Base-by-base conservation (phyloP, 2,329 filamentous ascomycete species). In the Alternaria gaisen region DNA sequence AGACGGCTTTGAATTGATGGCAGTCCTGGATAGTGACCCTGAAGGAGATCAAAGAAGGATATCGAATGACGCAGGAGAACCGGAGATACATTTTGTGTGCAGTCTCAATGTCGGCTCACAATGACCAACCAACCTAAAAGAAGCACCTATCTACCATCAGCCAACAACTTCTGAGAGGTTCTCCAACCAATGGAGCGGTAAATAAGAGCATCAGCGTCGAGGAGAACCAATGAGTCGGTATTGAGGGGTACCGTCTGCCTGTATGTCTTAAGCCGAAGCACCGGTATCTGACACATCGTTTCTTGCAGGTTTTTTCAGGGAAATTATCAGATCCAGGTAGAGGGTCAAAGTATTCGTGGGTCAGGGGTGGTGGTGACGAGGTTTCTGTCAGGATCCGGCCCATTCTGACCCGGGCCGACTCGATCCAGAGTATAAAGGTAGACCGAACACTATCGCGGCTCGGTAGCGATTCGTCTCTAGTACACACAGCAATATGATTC, bases 301-400 rank as follows among this genome's bases (percentile, higher is more conserved):
- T 36, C 46, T 22, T 11, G 30, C 32, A 50, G 11, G 1, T 8
- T 26, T 9, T 38, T 38, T 3, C 12, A 24, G 32, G 20, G 14
- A 50, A 16, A 16, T 1, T 10, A 7, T 16, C 11, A 24, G n/a
- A 53, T 14, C 16, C 28, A 18, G 26, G 34, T 20, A 16, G 24
- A 41, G 16, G 48, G 36, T 28, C 28, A 16, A 34, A 30, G 11
- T 14, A 30, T 53, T 4, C 30, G 26, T 34, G 51, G 51, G 42
- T 41, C 36, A 53, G 26, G 40, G 18, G 26, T 18, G 10, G 36
- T 42, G 38, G 26, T 53, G 51, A 53, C 38, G 51, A 53, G 4
- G 18, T 43, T 32, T 26, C 24, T 26, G 24, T 26, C 24, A 26
- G 24, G 5, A 26, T 26, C 0, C 24, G 24, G 24, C 24, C 24